Percentiles rank a stretch among this genome's conserved stretches.
Conservation (phyloP, 306 rosid species). For the Rosa rugosa region DNA sequence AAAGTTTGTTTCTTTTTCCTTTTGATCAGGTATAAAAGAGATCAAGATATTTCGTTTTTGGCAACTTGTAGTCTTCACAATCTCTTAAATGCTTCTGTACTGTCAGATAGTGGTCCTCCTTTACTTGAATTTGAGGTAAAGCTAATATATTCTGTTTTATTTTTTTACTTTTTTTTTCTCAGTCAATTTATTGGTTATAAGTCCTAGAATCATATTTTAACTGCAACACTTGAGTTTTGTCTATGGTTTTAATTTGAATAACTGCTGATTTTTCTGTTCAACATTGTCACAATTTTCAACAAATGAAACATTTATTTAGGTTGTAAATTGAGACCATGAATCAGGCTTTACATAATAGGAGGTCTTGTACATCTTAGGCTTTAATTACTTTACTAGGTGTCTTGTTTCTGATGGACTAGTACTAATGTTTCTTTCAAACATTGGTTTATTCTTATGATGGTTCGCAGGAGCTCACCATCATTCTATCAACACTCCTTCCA, state of each 20-base stretch:
- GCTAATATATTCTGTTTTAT: slow-evolving; percentile 10
- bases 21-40: slow-evolving; percentile 73
- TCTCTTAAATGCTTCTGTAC: slow-evolving; percentile 74
- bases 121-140: slow-evolving; percentile 96
- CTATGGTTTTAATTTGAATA: slow-evolving; percentile 2
- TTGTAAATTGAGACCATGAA: neutral
- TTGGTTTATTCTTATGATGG: slow-evolving; percentile 19
- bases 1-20: slow-evolving; percentile 21
- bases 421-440: neutral
- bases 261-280: neutral
- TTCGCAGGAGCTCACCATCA: slow-evolving; percentile 71
- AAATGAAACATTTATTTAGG: neutral
- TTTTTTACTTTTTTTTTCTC: neutral
- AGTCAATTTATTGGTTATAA: slow-evolving; percentile 1
- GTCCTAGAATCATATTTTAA: neutral
- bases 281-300: neutral
- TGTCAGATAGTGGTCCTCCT: slow-evolving; percentile 93
- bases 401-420: neutral
- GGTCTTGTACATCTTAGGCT: neutral
- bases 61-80: slow-evolving; percentile 88
- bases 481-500: slow-evolving; percentile 73
- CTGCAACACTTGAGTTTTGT: neutral
- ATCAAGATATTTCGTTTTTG: slow-evolving; percentile 73
- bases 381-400: neutral
- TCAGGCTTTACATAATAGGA: neutral